phyloP scores from a whole-genome alignment of 2,329 filamentous ascomycete genomes.

The Pyrenochaeta sp. region DNA sequence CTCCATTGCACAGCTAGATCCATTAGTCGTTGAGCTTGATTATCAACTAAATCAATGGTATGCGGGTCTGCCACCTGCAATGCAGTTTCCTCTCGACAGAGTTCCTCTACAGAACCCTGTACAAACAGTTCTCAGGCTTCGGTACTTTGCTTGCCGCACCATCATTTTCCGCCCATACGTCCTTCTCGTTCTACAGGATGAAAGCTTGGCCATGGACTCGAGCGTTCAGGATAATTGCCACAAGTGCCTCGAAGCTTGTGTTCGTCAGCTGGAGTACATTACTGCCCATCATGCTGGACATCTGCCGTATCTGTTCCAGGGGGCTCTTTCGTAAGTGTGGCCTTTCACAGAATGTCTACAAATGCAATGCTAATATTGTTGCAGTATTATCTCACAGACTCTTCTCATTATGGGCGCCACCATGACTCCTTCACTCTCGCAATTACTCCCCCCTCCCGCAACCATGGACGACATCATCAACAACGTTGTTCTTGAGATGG shows the following conservation, averaged over 20 bases:
- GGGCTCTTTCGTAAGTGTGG: slow-evolving; percentile 64
- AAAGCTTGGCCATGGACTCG: slow-evolving; percentile 73
- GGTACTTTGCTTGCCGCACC: slow-evolving; percentile 85
- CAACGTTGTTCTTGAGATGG: slow-evolving; percentile 77
- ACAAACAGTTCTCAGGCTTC: slow-evolving; percentile 78
- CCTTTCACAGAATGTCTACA: neutral
- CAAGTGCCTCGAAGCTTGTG: slow-evolving; percentile 80
- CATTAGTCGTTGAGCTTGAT: slow-evolving; percentile 80
- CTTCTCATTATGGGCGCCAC: slow-evolving; percentile 84
- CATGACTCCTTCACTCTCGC: slow-evolving; percentile 76
- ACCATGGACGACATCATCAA: slow-evolving; percentile 78
- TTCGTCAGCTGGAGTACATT: slow-evolving; percentile 81
- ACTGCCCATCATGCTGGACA: slow-evolving; percentile 81
- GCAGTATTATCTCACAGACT: slow-evolving; percentile 80
- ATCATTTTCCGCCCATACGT: slow-evolving; percentile 89
- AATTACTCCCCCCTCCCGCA: slow-evolving; percentile 64
- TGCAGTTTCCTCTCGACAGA: slow-evolving; percentile 79
- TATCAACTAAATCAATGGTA: slow-evolving; percentile 88
- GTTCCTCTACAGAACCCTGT: slow-evolving; percentile 73
- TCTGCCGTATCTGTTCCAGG: slow-evolving; percentile 87
- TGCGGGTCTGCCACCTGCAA: slow-evolving; percentile 74
- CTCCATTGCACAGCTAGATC: slow-evolving; percentile 76
- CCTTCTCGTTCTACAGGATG: slow-evolving; percentile 78
- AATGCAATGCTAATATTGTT: slow-evolving; percentile 15
- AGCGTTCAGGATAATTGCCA: slow-evolving; percentile 79